These are phyloP conservation scores for Metschnikowia noctiluminum DNA, from an alignment of 805 yeast genomes.

Conservation along the genomic window DNA sequence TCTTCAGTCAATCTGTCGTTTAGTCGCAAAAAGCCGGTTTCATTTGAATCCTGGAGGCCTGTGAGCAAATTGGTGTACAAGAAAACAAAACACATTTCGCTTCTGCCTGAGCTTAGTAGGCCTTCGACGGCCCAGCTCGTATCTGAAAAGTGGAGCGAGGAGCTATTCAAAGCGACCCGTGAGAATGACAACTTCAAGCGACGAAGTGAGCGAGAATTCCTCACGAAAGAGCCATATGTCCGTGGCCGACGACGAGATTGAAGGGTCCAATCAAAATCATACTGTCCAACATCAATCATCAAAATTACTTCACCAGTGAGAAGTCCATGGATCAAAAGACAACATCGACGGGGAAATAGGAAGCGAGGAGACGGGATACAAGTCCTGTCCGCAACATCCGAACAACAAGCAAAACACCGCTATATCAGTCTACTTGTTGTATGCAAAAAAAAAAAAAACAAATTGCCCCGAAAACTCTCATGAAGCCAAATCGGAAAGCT, in stretches of 20 bases:
- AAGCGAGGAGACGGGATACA: too few relatives aligned
- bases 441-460: neutral
- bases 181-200: conserved; percentile 12
- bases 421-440: neutral
- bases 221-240: neutral
- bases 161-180: neutral
- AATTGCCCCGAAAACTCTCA: neutral
- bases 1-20: neutral
- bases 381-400: too few relatives aligned
- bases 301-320: neutral
- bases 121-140: neutral
- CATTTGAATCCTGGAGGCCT: neutral
- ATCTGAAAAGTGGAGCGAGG: neutral
- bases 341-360: neutral
- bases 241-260: conserved; percentile 9
- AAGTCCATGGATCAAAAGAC: conserved; percentile 3
- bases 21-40: neutral
- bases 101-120: neutral
- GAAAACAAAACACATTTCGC: neutral
- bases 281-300: neutral
- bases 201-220: conserved; percentile 5
- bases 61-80: neutral
- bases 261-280: neutral
- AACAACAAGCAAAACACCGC: neutral
- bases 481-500: conserved; percentile 10